These are phyloP conservation scores for Lignosus rhinocerotis DNA, from an alignment of 1,284 basidiomycete species.

Conservation along the genomic window DNA sequence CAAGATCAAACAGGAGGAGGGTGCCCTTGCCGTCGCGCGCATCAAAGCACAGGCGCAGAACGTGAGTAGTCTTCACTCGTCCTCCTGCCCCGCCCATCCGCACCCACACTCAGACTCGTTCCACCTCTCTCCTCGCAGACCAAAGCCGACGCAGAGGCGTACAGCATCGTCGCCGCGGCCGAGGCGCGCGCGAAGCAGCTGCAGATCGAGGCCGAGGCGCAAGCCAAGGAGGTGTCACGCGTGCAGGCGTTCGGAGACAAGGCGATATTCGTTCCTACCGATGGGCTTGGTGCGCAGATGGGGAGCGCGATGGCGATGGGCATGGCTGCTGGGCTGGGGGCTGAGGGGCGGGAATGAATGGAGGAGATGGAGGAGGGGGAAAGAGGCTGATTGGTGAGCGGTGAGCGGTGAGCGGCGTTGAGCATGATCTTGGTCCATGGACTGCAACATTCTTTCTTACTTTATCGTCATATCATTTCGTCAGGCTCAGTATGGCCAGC, in stretches of 20 bases:
- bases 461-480: too few species aligned
- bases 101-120: neutral
- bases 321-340: conserved; percentile 66
- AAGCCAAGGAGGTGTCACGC: conserved; percentile 67
- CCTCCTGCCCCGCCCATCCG: neutral
- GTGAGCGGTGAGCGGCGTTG: too few species aligned
- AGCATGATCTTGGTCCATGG: too few species aligned
- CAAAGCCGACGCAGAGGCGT: conserved; percentile 73
- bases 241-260: conserved; percentile 67
- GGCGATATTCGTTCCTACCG: conserved; percentile 71
- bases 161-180: conserved; percentile 68
- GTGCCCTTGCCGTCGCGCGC: conserved; percentile 69
- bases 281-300: conserved; percentile 56
- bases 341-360: conserved; percentile 25
- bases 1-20: conserved; percentile 81
- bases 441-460: too few species aligned
- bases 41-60: conserved; percentile 73
- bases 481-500: too few species aligned
- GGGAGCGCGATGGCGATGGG: conserved; percentile 61
- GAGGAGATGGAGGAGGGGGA: neutral
- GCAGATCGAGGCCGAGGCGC: conserved; percentile 71
- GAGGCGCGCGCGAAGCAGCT: conserved; percentile 71
- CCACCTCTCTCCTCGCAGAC: conserved; percentile 38
- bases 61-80: conserved; percentile 34
- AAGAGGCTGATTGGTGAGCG: too few species aligned